Evolutionary conservation across 129 eudicot genomes (phyloP), one percentile per base, ranked within the genome.

Genomic region (Artemisia tridentata): DNA sequence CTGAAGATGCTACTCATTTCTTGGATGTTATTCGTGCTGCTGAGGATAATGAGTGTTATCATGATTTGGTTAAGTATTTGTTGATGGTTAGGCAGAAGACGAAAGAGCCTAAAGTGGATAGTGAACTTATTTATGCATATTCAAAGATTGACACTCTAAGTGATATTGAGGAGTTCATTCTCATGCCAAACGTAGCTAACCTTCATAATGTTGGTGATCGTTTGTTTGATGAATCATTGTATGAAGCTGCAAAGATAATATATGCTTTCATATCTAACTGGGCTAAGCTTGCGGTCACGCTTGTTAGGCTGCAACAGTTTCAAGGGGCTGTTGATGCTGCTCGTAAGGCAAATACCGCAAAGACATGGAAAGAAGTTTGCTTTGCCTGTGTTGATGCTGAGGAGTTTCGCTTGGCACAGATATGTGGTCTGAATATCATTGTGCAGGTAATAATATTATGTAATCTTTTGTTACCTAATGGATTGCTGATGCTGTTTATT

Each of bases 251-350:
- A 34, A 92, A 92, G 81, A 92, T 92, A n/a, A 89, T 92, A 41
- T 92, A 79, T 83, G 96, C 95, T 49, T 92, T 92, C 61, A 92
- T 89, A 12, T 92, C 96, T 9, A 92, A 92, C 80, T 92, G 98
- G 98, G 95, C 88, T 55, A 92, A 92, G 79, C 63, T 92, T 65
- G 98, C 98, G 2, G 80, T 75, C 20, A 92, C 98, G 31, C 84
- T 89, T 56, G 96, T 92, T 10, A 92, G 85, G 86, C 79, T 89
- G 78, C 83, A 87, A 67, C 96, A 89, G 78, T 92, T 89, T 69
- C 98, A 92, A 87, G 91, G 96, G 67, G 98, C 96, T 13, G 98
- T 92, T 78, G 98, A 92, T 83, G 98, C 96, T 52, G 96, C 98
- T 53, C 82, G 96, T 34, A 92, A 92, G 71, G 98, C 98, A 57